Base-by-base conservation (phyloP, 768 basidiomycete species). In the Cyclocybe cylindracea region DNA sequence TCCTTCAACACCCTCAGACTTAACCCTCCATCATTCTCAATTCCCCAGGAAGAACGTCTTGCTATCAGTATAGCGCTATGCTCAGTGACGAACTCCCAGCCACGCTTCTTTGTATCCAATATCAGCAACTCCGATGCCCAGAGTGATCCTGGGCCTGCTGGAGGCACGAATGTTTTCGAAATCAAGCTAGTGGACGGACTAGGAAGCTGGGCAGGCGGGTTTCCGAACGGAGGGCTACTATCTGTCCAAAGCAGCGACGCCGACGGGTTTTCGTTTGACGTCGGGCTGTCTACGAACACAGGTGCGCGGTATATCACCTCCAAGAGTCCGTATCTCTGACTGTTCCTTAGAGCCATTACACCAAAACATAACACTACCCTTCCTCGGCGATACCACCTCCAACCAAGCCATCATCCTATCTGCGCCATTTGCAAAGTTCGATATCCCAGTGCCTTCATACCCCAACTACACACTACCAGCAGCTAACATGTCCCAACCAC, bases 321-420 rank as follows among this genome's bases (percentile, higher is more conserved):
- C 13, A 11, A 24, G 4, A 29, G 29, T 31, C 24, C 7, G 8
- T 33, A 5, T 34, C 10, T 31, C 8, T 44, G 33, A 39, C 33
- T 9, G 11, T 13, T 13, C 1, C 35, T 14, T 38, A 85, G 84
- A 56, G 9, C 74, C 81, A 13, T 67, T 85, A 43, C 85, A 86
- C 57, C 61, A 75, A 52, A 50, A 67, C 5, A 60, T 80, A 9
- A 50, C 66, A 13, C 60, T 78, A 1, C 88, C 88, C 1, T 66
- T 87, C 5, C 69, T 91, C 2, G 88, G 87, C 2, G 91, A 93
- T 64, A 84, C 87, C 1, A 89, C 89, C 2, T 70, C 84, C 5
- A 88, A 84, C 45, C 83, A 89, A 62, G 88, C 82, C 0, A 66
- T 93, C 29, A 60, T 92, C 9, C 90, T 89, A 66, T 92, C 91